Percentiles rank a stretch among this genome's conserved stretches.
Conservation (phyloP, 2,329 filamentous ascomycete genomes). For the Aspergillus flavus region DNA sequence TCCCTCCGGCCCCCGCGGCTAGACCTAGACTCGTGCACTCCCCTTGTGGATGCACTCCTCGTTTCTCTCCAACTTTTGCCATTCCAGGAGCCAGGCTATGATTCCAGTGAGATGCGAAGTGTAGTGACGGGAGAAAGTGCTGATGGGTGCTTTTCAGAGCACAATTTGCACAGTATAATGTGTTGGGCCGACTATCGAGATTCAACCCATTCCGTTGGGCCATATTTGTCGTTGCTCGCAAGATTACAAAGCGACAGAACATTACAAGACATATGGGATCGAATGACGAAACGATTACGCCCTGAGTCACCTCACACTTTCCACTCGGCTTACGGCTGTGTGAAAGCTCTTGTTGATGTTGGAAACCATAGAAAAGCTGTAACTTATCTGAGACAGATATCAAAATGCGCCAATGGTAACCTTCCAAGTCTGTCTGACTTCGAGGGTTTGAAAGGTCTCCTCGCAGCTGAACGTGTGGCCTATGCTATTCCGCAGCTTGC, state of each 20-base stretch:
- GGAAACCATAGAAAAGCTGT: constrained; percentile 27
- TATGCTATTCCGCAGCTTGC: constrained; percentile 27
- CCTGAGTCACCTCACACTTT: constrained; percentile 6
- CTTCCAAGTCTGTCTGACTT: constrained; percentile 31
- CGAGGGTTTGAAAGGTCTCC: constrained; percentile 21
- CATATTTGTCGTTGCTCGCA: constrained; percentile 31
- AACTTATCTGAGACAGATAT: constrained; percentile 27
- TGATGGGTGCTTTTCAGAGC: background rate
- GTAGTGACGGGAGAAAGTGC: constrained; percentile 25
- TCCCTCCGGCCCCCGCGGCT: background rate
- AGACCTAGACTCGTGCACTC: constrained; percentile 12
- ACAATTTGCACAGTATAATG: constrained; percentile 24
- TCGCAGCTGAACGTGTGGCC: constrained; percentile 24
- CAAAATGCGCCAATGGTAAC: constrained; percentile 20
- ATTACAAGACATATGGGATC: constrained; percentile 28
- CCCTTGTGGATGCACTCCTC: constrained; percentile 27
- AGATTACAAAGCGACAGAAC: constrained; percentile 25
- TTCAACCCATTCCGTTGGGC: constrained; percentile 8
- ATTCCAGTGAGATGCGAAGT: constrained; percentile 24
- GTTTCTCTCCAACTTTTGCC: constrained; percentile 23
- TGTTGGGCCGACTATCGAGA: constrained; percentile 11
- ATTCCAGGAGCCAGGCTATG: constrained; percentile 25
- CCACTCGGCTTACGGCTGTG: constrained; percentile 27
- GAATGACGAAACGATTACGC: constrained; percentile 17
- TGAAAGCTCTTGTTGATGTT: constrained; percentile 27